phyloP scores from a whole-genome alignment of 2,329 filamentous ascomycete genomes.

The Ophiostoma himal-ulmi region DNA sequence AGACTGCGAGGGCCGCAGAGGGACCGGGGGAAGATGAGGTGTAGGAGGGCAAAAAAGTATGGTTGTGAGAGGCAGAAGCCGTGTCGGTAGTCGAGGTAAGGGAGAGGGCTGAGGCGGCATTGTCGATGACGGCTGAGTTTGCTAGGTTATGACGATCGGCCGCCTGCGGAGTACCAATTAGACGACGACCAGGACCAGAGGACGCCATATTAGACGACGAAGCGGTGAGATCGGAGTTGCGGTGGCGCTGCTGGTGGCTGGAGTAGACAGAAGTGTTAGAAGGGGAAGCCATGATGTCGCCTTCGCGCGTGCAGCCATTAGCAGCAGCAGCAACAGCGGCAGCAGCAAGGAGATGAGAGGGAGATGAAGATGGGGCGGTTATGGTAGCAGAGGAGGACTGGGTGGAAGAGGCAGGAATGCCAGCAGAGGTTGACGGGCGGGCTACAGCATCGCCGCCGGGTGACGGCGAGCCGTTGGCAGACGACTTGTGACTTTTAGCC shows the following conservation, averaged over 20 bases:
- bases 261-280: constrained; percentile 14
- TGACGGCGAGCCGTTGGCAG: constrained; percentile 35
- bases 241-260: constrained; percentile 20
- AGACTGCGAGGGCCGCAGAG: constrained; percentile 32
- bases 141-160: constrained; percentile 4
- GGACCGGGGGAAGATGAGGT: constrained; percentile 30
- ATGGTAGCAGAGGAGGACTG: neutral
- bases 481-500: constrained; percentile 38
- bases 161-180: neutral
- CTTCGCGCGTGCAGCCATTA: constrained; percentile 26
- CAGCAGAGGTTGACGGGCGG: constrained; percentile 4
- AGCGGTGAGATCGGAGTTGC: constrained; percentile 16
- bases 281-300: constrained; percentile 29
- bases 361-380: neutral
- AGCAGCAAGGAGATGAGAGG: constrained; percentile 14
- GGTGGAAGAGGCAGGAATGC: neutral
- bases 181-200: neutral
- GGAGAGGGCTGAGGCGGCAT: constrained; percentile 36
- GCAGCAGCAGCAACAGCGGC: constrained; percentile 23
- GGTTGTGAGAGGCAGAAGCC: constrained; percentile 28
- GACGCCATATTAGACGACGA: neutral
- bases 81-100: constrained; percentile 43
- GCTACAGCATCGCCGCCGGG: constrained; percentile 17
- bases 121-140: constrained; percentile 13
- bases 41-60: constrained; percentile 25